Conservation (phyloP, 1,284 basidiomycete species). For the Apiotrichum mycotoxinovorans region DNA sequence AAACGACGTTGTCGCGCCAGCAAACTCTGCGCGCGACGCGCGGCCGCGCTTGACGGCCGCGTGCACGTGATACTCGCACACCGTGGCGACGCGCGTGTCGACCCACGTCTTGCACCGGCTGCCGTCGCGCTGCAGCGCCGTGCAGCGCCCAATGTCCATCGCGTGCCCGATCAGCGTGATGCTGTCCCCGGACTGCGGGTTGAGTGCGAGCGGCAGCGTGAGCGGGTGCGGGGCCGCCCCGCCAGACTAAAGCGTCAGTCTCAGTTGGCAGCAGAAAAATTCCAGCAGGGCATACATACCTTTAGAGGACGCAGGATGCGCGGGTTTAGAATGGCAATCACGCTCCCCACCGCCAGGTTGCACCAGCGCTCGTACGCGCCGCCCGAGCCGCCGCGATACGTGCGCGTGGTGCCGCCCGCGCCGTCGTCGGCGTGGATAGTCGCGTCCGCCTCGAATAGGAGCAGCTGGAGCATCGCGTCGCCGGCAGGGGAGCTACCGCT, state of each 20-base stretch:
- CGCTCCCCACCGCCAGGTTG: slow-evolving; percentile 79
- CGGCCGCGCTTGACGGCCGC: slow-evolving; percentile 69
- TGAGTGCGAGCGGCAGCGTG: slow-evolving; percentile 78
- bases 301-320: slow-evolving; percentile 77
- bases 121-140: slow-evolving; percentile 71
- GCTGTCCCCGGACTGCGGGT: slow-evolving; percentile 73
- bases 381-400: slow-evolving; percentile 80
- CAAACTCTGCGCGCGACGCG: slow-evolving; percentile 73
- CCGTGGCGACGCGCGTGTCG: slow-evolving; percentile 67
- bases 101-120: slow-evolving; percentile 79
- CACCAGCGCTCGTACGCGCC: slow-evolving; percentile 84
- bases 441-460: slow-evolving; percentile 84
- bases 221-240: slow-evolving; percentile 60
- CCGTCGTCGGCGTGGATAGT: slow-evolving; percentile 52
- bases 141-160: slow-evolving; percentile 78
- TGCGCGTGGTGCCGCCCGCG: slow-evolving; percentile 51
- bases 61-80: slow-evolving; percentile 87
- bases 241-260: neutral
- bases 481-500: slow-evolving; percentile 59
- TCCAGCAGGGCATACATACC: slow-evolving; percentile 50
- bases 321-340: slow-evolving; percentile 86
- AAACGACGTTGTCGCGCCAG: slow-evolving; percentile 21
- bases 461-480: slow-evolving; percentile 73
- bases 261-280: slow-evolving; percentile 16
- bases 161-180: slow-evolving; percentile 83